phyloP scores from a whole-genome alignment of 495 filamentous ascomycete species.

The Margaritispora aquatica region DNA sequence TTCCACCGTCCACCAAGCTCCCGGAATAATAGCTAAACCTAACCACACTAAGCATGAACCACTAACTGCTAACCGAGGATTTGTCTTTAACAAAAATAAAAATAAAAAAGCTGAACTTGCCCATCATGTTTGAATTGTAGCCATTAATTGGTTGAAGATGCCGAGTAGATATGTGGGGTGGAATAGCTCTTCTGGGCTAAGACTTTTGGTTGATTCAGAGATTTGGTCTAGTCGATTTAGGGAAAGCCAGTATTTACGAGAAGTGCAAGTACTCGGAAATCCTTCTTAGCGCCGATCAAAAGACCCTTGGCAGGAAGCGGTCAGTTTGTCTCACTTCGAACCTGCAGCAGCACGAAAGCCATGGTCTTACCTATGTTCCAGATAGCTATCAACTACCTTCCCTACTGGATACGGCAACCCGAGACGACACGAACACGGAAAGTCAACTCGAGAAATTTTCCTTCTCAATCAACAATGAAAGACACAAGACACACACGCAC shows the following conservation, averaged over 20 bases:
- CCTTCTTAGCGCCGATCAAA: background rate
- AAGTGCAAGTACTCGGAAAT: background rate
- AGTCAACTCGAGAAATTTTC: background rate
- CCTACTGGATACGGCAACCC: background rate
- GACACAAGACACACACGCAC: background rate
- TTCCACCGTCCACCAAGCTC: background rate
- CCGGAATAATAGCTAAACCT: background rate
- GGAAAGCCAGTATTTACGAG: background rate
- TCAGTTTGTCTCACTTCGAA: background rate
- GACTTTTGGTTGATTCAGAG: background rate
- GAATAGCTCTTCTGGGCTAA: background rate
- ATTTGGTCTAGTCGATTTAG: background rate
- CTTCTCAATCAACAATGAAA: too few species aligned
- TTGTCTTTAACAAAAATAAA: too few species aligned
- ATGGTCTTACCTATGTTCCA: background rate
- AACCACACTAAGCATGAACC: background rate
- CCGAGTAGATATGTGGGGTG: background rate
- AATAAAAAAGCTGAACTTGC: background rate
- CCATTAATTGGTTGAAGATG: background rate
- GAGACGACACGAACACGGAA: background rate
- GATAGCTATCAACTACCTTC: background rate
- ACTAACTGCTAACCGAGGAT: background rate
- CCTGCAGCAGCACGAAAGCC: background rate
- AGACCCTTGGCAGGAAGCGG: background rate
- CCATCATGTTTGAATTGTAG: background rate